Conservation (phyloP, 345 rosid species). For the Eucalyptus dawsonii region DNA sequence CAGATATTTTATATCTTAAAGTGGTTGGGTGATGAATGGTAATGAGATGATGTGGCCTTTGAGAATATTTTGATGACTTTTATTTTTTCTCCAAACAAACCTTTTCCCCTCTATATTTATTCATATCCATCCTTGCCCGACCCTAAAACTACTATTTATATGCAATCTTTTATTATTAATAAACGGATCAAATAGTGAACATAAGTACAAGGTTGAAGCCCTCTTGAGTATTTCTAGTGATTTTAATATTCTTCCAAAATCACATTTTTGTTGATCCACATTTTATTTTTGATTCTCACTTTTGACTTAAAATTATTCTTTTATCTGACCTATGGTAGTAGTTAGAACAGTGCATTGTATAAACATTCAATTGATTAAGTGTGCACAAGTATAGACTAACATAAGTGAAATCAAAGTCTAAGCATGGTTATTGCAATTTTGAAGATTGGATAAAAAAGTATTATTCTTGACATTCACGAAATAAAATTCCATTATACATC, state of each 20-base stretch:
- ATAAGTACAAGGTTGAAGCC: background rate
- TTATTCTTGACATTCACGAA: background rate
- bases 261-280: background rate
- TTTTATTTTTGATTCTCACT: background rate
- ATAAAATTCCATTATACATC: background rate
- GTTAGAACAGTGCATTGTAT: background rate
- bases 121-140: background rate
- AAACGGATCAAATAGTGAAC: background rate
- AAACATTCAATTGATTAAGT: background rate
- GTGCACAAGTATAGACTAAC: background rate
- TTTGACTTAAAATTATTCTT: background rate
- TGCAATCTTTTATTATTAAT: background rate
- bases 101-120: background rate
- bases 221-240: background rate
- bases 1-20: background rate
- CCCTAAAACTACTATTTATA: background rate
- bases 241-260: background rate
- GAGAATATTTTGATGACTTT: background rate
- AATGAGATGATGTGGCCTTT: background rate
- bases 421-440: background rate
- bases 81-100: background rate
- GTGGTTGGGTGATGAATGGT: background rate
- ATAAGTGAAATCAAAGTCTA: background rate
- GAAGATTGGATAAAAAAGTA: background rate
- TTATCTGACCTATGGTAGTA: background rate